phyloP scores from a whole-genome alignment of 2,329 filamentous ascomycete genomes.

The Colletotrichum lini region DNA sequence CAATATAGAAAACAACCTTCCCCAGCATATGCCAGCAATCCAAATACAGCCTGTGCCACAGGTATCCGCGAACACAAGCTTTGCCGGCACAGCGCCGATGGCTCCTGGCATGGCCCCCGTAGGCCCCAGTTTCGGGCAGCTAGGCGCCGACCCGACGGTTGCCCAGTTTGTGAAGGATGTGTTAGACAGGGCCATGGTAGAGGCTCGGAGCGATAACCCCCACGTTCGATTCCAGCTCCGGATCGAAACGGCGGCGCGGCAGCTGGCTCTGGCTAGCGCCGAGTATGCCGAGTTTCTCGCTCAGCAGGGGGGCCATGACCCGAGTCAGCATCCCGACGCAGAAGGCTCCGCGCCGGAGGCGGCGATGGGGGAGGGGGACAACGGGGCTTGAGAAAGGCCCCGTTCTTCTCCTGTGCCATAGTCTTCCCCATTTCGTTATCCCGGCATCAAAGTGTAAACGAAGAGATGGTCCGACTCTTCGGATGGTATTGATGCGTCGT shows the following conservation, averaged over 20 bases:
- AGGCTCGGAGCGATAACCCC: conserved; percentile 60
- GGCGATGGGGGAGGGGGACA: conserved; percentile 42
- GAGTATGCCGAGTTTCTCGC: conserved; percentile 63
- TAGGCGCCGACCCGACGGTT: conserved; percentile 28
- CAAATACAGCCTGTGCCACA: conserved; percentile 50
- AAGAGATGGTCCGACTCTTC: conserved; percentile 16
- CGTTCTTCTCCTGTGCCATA: not conserved
- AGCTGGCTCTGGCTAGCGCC: conserved; percentile 67
- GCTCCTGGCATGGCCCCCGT: conserved; percentile 47
- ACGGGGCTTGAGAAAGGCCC: conserved; percentile 30
- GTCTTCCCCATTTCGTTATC: conserved; percentile 1
- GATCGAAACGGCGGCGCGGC: conserved; percentile 68
- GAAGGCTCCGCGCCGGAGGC: conserved; percentile 39
- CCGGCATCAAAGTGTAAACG: conserved; percentile 22
- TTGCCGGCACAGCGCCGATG: conserved; percentile 48
- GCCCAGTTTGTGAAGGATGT: conserved; percentile 54
- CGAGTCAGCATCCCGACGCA: conserved; percentile 45
- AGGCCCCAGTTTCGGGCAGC: conserved; percentile 45
- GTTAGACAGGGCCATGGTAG: conserved; percentile 62
- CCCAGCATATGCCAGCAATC: conserved; percentile 51
- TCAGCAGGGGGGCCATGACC: conserved; percentile 48
- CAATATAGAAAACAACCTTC: conserved; percentile 61
- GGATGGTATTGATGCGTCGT: not conserved
- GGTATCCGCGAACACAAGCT: conserved; percentile 48
- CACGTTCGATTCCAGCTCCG: conserved; percentile 63